Evolutionary conservation across 768 basidiomycete genomes (phyloP), one percentile per base, ranked within the genome.

Genomic region (Pisolithus orientalis): DNA sequence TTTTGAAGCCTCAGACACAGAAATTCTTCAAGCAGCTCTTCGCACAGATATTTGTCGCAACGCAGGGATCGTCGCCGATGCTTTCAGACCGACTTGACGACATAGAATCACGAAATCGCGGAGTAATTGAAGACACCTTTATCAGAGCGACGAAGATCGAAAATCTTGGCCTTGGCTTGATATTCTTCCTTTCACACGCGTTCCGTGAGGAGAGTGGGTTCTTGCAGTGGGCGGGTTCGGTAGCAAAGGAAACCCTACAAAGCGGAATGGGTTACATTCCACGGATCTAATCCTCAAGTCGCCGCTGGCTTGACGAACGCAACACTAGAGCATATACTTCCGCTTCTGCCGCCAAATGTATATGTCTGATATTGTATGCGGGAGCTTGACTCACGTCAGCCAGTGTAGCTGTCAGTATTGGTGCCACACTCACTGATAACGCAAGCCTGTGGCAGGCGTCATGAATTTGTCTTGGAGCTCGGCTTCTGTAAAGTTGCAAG

Each of bases 401-500:
- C 13, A 14, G n/a, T 27, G 21, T 31, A 25, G n/a, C 17, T 6
- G 14, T 21, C 14, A 8, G n/a, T 6, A 21, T 16, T 50, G 8
- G 34, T 17, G 21, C 11, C 21, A 11, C 32, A 27, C 80, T 64
- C 60, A 92, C 90, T 87, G 82, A 64, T 84, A 90, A 38, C 62
- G 51, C 31, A 93, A 67, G 5, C 75, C 72, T 16, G 79, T 77
- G 13, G 69, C 75, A 8, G 67, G 60, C 0, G 67, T 71, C 11
- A 68, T 67, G 59, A 91, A 88, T 48, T 61, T 76, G 4, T 69
- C 61, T 58, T 73, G 77, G 34, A 92, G 62, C 61, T 93, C 90
- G 0, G 83, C 80, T 57, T 88, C 84, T 0, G 90, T 93, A 59
- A 90, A 92, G 62, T 92, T 92, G 61, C 90, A 93, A 2, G 90